Percentiles rank a stretch among this genome's conserved stretches.
Conservation (phyloP, 2,329 filamentous ascomycete species). For the Xylaria arbuscula region DNA sequence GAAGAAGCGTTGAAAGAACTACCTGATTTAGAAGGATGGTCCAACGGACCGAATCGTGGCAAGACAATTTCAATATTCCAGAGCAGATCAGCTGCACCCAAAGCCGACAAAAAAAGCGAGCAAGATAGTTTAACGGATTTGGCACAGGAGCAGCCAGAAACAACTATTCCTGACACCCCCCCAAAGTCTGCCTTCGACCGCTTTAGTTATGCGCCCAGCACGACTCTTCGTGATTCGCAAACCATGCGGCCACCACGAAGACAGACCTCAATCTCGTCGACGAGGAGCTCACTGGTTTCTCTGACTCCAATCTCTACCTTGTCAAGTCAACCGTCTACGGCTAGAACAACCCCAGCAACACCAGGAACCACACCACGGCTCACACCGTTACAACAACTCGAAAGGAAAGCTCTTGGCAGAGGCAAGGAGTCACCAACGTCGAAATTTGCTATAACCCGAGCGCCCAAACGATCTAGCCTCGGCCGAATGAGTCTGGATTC, state of each 20-base stretch:
- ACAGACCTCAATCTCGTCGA: constrained; percentile 42
- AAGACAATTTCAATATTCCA: constrained; percentile 59
- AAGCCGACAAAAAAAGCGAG: constrained; percentile 38
- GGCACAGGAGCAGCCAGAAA: background rate
- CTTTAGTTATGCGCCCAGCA: constrained; percentile 46
- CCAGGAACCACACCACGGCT: constrained; percentile 53
- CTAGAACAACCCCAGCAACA: constrained; percentile 57
- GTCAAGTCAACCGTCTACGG: constrained; percentile 56
- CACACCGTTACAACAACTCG: constrained; percentile 66
- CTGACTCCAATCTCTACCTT: constrained; percentile 55
- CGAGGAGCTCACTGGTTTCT: constrained; percentile 42
- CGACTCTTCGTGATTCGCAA: constrained; percentile 31
- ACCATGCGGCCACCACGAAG: constrained; percentile 28
- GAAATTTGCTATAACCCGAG: constrained; percentile 39
- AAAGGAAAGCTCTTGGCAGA: constrained; percentile 57
- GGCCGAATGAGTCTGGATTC: constrained; percentile 49
- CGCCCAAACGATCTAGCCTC: constrained; percentile 41
- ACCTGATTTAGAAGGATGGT: constrained; percentile 65
- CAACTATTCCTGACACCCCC: constrained; percentile 43
- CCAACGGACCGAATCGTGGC: constrained; percentile 50
- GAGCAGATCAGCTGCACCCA: constrained; percentile 46
- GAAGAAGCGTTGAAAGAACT: constrained; percentile 64
- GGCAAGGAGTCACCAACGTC: constrained; percentile 46
- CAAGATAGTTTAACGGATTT: constrained; percentile 5
- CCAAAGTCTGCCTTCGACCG: constrained; percentile 49